A percentile compares a stretch with the other conserved stretches of the same genome.
Conservation (phyloP, 257 asterid species). For the Solanum verrucosum region DNA sequence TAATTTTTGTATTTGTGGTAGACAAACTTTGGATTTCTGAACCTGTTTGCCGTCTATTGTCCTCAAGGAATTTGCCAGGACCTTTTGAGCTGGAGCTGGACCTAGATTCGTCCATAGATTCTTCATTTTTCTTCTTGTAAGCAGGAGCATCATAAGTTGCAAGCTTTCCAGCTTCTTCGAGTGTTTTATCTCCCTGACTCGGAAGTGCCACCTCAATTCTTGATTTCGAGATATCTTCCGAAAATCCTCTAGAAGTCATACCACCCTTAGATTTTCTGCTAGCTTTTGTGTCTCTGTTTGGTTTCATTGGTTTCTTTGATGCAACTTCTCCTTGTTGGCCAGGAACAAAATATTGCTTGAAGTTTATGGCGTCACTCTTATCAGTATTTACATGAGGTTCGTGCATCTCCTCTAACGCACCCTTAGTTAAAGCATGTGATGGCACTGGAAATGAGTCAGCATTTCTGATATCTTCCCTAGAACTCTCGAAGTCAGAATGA, state of each 20-base stretch:
- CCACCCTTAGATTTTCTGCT: constrained; percentile 1
- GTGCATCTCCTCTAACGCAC: constrained; percentile 11
- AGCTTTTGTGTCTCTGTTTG: background rate
- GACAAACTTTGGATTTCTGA: constrained; percentile 5
- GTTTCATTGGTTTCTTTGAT: constrained; percentile 5
- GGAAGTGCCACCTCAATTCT: constrained; percentile 17
- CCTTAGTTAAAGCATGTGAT: background rate
- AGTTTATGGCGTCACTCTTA: constrained; percentile 36
- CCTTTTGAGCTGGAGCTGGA: constrained; percentile 13
- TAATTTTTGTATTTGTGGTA: constrained; percentile 8
- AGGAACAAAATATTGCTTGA: constrained; percentile 48
- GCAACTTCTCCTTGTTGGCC: constrained; percentile 19
- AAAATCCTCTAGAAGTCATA: background rate
- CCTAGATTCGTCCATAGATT: constrained; percentile 24
- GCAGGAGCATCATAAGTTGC: constrained; percentile 15
- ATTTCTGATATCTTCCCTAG: background rate
- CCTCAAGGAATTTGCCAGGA: constrained; percentile 12
- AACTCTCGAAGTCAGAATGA: background rate
- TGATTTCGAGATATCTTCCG: background rate
- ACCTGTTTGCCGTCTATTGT: constrained; percentile 14
- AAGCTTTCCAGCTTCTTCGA: constrained; percentile 11
- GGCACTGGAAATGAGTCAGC: background rate
- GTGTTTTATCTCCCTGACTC: constrained; percentile 8
- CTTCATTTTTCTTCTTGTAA: constrained; percentile 10
- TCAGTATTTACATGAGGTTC: constrained; percentile 13